Evolutionary conservation across 2,329 filamentous ascomycete species (phyloP), one percentile per base, ranked within the genome.

Genomic region (Cryphonectria nitschkei): DNA sequence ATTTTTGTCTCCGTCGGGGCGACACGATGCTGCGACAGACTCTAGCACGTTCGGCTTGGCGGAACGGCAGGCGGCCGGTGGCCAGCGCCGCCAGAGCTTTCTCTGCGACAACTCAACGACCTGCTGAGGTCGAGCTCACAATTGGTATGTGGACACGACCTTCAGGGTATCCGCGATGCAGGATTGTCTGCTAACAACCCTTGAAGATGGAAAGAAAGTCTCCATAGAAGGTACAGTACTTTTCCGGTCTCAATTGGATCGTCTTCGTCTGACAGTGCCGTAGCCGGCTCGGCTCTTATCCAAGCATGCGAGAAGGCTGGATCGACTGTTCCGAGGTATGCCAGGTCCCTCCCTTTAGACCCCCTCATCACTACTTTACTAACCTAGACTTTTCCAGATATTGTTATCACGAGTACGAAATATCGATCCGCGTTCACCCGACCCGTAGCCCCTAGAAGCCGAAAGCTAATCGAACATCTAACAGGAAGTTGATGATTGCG

Each of bases 301-400:
- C 96, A 99, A 86, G 96, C 96, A 80, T 99, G 96, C 86, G 96
- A 99, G 85, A 98, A 99, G 86, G 96, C 95, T 75, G 96, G 96
- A 79, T 89, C 87, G 75, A 96, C 92, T 74, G 88, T 98, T 79
- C 95, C 95, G 77, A 94, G 92, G 92, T 93, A 84, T 78, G 86
- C 79, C 60, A 50, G 43, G 7, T 34, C 64, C 19, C 6, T 13
- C 3, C 3, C 8, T 26, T n/a, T 46, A 34, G 14, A 14, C 14
- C 26, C 14, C 26, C 14, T 14, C 8, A 19, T 69, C 74, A 32
- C 29, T 72, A 52, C 3, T 7, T 50, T 75, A 69, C 75, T 70
- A 46, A 70, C 63, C 29, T 37, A 3, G 22, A 19, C 1, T 13
- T n/a, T 9, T 43, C 43, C 60, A 93, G 95, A 93, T 98, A 97